phyloP scores from a whole-genome alignment of 2,329 filamentous ascomycete species.

The Nectriaceae sp. region DNA sequence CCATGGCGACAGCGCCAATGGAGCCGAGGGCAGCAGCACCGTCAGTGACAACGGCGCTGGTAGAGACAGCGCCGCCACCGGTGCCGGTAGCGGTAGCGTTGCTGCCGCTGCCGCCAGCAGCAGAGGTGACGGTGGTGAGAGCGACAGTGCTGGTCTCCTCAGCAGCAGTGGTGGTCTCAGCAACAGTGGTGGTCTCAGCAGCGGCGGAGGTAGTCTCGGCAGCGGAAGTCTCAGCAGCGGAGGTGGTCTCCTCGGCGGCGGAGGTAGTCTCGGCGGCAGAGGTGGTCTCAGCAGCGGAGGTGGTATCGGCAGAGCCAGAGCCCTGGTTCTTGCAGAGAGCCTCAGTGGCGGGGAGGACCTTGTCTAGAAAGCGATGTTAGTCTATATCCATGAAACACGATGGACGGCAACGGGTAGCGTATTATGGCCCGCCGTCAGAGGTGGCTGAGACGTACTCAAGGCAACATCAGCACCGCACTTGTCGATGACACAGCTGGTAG shows the following conservation, averaged over 20 bases:
- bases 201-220: slow-evolving; percentile 10
- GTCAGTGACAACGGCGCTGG: slow-evolving; percentile 22
- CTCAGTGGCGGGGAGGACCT: slow-evolving; percentile 41
- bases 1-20: slow-evolving; percentile 35
- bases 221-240: slow-evolving; percentile 14
- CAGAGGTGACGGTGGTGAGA: slow-evolving; percentile 5
- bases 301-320: slow-evolving; percentile 9
- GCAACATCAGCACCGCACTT: slow-evolving; percentile 40
- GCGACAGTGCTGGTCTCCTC: slow-evolving; percentile 18
- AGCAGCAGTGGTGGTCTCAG: slow-evolving; percentile 8
- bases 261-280: slow-evolving; percentile 8
- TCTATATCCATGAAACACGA: slow-evolving; percentile 15
- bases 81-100: slow-evolving; percentile 16
- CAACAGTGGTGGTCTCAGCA: slow-evolving; percentile 13
- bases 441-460: slow-evolving; percentile 37
- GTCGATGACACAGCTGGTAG: slow-evolving; percentile 38
- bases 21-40: slow-evolving; percentile 34
- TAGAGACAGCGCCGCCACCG: background rate
- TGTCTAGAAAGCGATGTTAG: slow-evolving; percentile 27
- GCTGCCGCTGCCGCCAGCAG: slow-evolving; percentile 9
- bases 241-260: slow-evolving; percentile 14
- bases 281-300: slow-evolving; percentile 12
- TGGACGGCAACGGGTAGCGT: too few species aligned
- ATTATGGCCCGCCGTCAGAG: too few species aligned
- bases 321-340: slow-evolving; percentile 33